Conservation (phyloP, 441 rosid species). For the Bruguiera hainesii region DNA sequence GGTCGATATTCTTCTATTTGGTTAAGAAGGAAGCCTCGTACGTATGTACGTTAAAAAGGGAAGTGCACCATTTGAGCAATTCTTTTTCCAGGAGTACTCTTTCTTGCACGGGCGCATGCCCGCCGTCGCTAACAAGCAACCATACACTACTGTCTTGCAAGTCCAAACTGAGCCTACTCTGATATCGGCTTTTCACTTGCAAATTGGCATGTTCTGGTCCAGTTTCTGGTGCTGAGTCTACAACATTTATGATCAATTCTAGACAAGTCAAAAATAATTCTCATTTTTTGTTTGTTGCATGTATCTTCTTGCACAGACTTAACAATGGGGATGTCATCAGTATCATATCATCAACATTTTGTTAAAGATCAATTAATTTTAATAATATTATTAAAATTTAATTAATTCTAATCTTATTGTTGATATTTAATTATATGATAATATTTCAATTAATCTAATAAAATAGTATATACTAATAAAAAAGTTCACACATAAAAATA, state of each 20-base stretch:
- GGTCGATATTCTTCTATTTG: too few relatives aligned
- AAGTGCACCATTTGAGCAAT: not conserved
- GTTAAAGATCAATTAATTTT: too few relatives aligned
- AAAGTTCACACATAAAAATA: too few relatives aligned
- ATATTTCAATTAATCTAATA: too few relatives aligned
- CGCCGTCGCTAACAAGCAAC: not conserved
- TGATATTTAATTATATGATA: too few relatives aligned
- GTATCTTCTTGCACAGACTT: not conserved
- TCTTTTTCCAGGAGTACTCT: too few relatives aligned
- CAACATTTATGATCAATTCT: not conserved
- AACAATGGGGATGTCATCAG: not conserved
- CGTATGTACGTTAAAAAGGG: not conserved
- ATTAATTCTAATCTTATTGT: too few relatives aligned
- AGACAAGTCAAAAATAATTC: not conserved
- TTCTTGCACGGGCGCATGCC: not conserved
- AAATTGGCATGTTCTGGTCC: slow-evolving; percentile 5
- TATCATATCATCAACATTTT: not conserved
- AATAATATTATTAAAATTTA: too few relatives aligned
- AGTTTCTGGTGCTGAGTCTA: slow-evolving; percentile 17
- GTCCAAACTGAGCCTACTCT: slow-evolving; percentile 12
- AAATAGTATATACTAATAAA: too few relatives aligned
- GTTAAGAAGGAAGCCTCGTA: too few relatives aligned
- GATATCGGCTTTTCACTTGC: slow-evolving; percentile 13
- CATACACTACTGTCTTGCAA: not conserved
- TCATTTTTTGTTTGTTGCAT: not conserved